These are phyloP conservation scores for Acanthochlamys bracteata DNA, from an alignment of 106 monocot species.

Conservation along the genomic window DNA sequence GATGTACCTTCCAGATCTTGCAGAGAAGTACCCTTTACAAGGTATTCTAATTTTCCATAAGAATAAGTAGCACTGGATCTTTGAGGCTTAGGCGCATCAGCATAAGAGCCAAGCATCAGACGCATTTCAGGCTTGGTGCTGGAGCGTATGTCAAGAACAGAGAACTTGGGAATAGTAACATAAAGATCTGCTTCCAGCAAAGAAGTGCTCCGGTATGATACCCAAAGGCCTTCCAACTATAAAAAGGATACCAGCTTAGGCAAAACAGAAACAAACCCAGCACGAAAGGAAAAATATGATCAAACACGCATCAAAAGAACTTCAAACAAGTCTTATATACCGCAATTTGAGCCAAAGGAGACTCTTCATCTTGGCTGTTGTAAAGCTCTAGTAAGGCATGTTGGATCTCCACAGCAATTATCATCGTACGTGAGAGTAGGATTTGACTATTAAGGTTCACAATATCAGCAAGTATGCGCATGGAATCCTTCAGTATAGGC, in stretches of 20 bases:
- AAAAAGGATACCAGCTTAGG: constrained; percentile 3
- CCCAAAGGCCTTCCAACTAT: constrained; percentile 92
- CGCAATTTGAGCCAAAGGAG: constrained; percentile 75
- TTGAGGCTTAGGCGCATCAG: constrained; percentile 43
- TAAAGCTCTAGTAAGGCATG: constrained; percentile 72
- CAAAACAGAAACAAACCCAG: too few relatives aligned
- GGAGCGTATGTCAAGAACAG: constrained; percentile 76
- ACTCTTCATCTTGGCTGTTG: constrained; percentile 67
- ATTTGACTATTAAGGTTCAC: constrained; percentile 72
- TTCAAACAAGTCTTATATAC: constrained; percentile 34
- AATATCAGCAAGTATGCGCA: constrained; percentile 81
- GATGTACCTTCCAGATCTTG: constrained; percentile 9
- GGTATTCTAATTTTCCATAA: background rate
- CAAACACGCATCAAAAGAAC: background rate
- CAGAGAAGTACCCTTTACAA: constrained; percentile 3
- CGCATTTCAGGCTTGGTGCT: constrained; percentile 91
- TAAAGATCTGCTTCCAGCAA: constrained; percentile 74
- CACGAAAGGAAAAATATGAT: too few relatives aligned
- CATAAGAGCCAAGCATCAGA: constrained; percentile 77
- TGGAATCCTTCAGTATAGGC: constrained; percentile 56
- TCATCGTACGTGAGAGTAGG: constrained; percentile 51
- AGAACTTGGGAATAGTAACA: constrained; percentile 81
- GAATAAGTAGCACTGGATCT: constrained; percentile 11
- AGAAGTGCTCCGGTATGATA: constrained; percentile 79
- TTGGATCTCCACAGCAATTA: constrained; percentile 57